Conservation (phyloP, 2,329 filamentous ascomycete genomes). For the Drechslerella dactyloides region DNA sequence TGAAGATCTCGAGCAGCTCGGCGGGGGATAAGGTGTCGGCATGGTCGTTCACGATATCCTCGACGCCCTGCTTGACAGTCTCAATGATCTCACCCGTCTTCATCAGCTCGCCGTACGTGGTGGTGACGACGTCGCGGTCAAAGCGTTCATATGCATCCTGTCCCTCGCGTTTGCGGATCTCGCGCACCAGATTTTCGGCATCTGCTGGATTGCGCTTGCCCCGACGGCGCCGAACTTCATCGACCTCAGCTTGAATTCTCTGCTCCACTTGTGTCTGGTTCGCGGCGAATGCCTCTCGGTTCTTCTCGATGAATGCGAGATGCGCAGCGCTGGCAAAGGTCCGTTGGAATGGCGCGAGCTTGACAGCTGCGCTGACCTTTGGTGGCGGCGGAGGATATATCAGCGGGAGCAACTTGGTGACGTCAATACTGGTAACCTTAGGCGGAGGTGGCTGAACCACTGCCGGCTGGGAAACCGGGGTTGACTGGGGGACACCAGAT, state of each 20-base stretch:
- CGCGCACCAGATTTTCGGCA: slow-evolving; percentile 41
- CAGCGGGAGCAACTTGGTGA: slow-evolving; percentile 36
- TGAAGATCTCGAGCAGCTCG: slow-evolving; percentile 37
- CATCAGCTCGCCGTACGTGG: slow-evolving; percentile 48
- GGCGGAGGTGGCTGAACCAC: slow-evolving; percentile 22
- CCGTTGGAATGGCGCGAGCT: slow-evolving; percentile 40
- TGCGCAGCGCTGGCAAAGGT: slow-evolving; percentile 30
- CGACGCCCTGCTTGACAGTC: slow-evolving; percentile 45
- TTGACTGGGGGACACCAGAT: slow-evolving; percentile 5
- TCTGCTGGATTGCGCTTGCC: slow-evolving; percentile 45
- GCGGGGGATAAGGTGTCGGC: slow-evolving; percentile 17
- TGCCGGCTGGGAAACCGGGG: neutral
- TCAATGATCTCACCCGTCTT: slow-evolving; percentile 38
- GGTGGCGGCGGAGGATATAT: slow-evolving; percentile 44
- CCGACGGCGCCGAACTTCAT: slow-evolving; percentile 44
- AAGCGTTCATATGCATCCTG: slow-evolving; percentile 45
- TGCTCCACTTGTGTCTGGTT: slow-evolving; percentile 34
- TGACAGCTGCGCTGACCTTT: slow-evolving; percentile 34
- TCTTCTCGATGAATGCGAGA: slow-evolving; percentile 38
- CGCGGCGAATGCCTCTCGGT: slow-evolving; percentile 27
- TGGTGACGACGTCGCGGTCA: slow-evolving; percentile 37
- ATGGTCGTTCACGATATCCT: slow-evolving; percentile 35
- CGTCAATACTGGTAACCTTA: slow-evolving; percentile 33
- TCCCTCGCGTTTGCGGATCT: slow-evolving; percentile 43
- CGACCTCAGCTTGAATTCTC: slow-evolving; percentile 38